A percentile compares a stretch with the other conserved stretches of the same genome.
Evolutionary conservation across 345 rosid genomes (phyloP).

Genomic region (Theobroma cacao): DNA sequence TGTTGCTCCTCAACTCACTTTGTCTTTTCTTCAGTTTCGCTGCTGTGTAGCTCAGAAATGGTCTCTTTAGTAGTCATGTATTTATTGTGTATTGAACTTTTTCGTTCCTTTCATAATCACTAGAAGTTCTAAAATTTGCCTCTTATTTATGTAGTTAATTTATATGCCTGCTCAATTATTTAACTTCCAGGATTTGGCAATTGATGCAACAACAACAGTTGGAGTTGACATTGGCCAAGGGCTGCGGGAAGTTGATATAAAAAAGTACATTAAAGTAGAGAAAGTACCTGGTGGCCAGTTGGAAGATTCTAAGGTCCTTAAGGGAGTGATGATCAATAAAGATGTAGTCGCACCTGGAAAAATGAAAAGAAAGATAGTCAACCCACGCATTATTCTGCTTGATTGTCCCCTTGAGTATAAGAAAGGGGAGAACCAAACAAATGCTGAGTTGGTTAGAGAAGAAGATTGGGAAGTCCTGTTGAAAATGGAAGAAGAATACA

Average conservation of each 20-base stretch:
- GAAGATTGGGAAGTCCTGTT: conserved; percentile 88
- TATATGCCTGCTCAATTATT: conserved; percentile 3
- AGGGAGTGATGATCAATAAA: conserved; percentile 94
- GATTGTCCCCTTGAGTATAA: conserved; percentile 97
- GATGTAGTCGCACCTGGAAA: conserved; percentile 95
- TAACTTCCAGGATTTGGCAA: conserved; percentile 76
- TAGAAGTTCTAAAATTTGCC: background rate
- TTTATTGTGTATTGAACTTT: background rate
- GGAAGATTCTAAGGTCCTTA: conserved; percentile 88
- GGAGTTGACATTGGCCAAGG: conserved; percentile 99
- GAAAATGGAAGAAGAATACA: conserved; percentile 93
- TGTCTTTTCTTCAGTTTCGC: background rate
- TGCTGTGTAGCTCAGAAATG: background rate
- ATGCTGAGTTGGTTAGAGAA: conserved; percentile 86
- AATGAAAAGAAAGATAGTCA: conserved; percentile 88
- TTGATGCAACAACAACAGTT: conserved; percentile 77
- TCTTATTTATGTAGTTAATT: background rate
- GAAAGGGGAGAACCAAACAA: conserved; percentile 98
- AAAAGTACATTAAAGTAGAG: conserved; percentile 90
- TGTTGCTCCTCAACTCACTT: background rate
- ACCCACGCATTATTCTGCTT: conserved; percentile 84
- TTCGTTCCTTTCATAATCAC: background rate
- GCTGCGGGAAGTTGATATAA: conserved; percentile 89
- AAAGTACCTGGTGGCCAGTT: conserved; percentile 96
- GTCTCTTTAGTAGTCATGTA: background rate